A percentile compares a stretch with the other conserved stretches of the same genome.
Evolutionary conservation across 345 rosid species (phyloP).

Genomic region (Laguncularia racemosa): DNA sequence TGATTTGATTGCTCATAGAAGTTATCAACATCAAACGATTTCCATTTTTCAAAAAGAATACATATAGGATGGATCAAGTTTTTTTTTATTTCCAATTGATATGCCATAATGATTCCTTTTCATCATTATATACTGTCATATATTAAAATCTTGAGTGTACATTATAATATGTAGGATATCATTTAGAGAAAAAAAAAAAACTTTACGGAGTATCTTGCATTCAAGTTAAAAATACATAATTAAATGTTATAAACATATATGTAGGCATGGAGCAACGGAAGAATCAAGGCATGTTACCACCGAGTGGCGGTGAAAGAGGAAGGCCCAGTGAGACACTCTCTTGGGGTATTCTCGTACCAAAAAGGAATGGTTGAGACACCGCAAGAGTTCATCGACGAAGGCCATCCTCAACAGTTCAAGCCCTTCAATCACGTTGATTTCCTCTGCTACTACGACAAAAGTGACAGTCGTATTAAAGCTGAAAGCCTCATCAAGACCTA

Average conservation of each 20-base stretch:
- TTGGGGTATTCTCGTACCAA: slow-evolving; percentile 18
- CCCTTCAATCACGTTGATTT: slow-evolving; percentile 21
- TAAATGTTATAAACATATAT: too few relatives aligned
- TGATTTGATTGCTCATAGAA: too few relatives aligned
- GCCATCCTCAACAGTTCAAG: slow-evolving; percentile 18
- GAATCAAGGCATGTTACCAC: slow-evolving; percentile 14
- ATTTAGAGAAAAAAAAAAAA: too few relatives aligned
- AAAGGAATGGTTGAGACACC: slow-evolving; percentile 15
- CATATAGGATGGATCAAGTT: too few relatives aligned
- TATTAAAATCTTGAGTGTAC: too few relatives aligned
- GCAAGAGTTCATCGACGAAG: slow-evolving; percentile 15
- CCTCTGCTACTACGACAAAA: slow-evolving; percentile 12
- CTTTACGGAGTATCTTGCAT: neutral
- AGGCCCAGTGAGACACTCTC: slow-evolving; percentile 13
- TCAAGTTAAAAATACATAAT: neutral
- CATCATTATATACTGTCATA: too few relatives aligned
- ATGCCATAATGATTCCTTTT: too few relatives aligned
- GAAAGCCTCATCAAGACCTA: slow-evolving; percentile 15
- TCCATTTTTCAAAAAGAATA: too few relatives aligned
- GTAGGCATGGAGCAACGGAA: slow-evolving; percentile 35
- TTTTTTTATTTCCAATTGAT: too few relatives aligned
- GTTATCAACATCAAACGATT: too few relatives aligned
- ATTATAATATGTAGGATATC: too few relatives aligned
- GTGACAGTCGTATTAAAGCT: neutral
- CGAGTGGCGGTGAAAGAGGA: slow-evolving; percentile 16